Conservation (phyloP, 2,329 filamentous ascomycete species). For the Colletotrichum somersetense region DNA sequence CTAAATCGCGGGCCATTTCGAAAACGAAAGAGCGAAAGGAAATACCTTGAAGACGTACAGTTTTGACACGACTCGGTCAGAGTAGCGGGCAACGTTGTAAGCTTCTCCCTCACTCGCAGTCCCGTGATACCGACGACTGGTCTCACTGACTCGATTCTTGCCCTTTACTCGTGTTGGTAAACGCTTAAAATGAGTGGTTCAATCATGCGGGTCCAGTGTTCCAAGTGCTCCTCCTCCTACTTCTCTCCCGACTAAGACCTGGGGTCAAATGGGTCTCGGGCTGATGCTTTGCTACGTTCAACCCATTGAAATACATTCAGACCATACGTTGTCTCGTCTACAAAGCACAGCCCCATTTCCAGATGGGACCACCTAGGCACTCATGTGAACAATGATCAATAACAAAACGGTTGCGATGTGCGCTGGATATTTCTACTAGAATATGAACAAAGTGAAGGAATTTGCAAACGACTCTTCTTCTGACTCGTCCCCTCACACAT, state of each 20-base stretch:
- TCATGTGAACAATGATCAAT: not conserved
- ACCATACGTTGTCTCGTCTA: not conserved
- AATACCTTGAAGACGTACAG: not conserved
- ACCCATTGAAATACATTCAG: not conserved
- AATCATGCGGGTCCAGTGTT: not conserved
- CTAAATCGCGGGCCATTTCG: not conserved
- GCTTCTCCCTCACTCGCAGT: not conserved
- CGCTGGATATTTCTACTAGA: conserved; percentile 7
- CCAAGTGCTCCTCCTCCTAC: not conserved
- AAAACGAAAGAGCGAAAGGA: not conserved
- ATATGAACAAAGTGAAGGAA: not conserved
- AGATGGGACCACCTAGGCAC: too few relatives aligned
- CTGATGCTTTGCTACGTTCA: not conserved
- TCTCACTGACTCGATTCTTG: not conserved
- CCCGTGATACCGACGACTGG: not conserved
- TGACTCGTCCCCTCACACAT: not conserved
- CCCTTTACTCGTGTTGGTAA: not conserved
- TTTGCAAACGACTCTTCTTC: not conserved
- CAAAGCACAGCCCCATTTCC: not conserved
- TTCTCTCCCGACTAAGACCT: not conserved
- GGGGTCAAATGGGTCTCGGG: not conserved
- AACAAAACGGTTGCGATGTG: too few relatives aligned
- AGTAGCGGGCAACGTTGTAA: not conserved
- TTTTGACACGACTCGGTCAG: not conserved
- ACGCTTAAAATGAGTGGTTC: not conserved